A percentile compares a stretch with the other conserved stretches of the same genome.
phyloP scores from a whole-genome alignment of 495 filamentous ascomycete genomes.

The Penicillium odoratum region DNA sequence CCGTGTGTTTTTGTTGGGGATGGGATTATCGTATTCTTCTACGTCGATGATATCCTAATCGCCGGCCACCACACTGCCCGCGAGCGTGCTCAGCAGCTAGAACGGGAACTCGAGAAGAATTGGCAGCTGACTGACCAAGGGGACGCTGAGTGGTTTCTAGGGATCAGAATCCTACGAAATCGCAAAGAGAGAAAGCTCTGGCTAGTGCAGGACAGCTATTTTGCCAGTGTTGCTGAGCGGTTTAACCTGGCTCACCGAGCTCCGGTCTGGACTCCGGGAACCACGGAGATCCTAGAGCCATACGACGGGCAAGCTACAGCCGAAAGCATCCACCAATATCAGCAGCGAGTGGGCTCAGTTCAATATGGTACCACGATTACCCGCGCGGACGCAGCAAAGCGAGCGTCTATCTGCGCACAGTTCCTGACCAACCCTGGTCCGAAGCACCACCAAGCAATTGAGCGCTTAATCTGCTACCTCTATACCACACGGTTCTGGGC shows the following conservation, averaged over 20 bases:
- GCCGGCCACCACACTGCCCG: no score
- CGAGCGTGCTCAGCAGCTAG: no score
- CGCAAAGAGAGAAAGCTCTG: no score
- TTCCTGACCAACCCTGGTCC: conserved; percentile 23
- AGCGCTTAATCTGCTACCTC: conserved; percentile 19
- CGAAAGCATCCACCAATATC: conserved; percentile 19
- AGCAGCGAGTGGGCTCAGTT: conserved; percentile 28
- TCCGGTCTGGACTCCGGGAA: no score
- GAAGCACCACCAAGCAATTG: conserved; percentile 12
- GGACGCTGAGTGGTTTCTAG: no score
- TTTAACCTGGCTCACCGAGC: background rate
- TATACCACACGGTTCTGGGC: conserved; percentile 8
- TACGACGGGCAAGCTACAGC: no score
- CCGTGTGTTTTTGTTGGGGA: no score
- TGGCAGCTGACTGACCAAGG: no score
- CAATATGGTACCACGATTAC: conserved; percentile 27
- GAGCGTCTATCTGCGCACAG: conserved; percentile 12
- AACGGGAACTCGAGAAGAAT: no score
- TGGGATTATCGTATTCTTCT: no score
- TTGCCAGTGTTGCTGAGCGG: conserved; percentile 16
- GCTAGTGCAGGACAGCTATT: conserved; percentile 18
- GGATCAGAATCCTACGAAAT: no score
- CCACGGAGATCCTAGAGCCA: background rate
- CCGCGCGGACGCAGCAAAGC: conserved; percentile 18
- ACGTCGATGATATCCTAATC: no score